Percentiles rank a stretch among this genome's conserved stretches.
phyloP scores from a whole-genome alignment of 768 basidiomycete species.

The Inosperma sp. region DNA sequence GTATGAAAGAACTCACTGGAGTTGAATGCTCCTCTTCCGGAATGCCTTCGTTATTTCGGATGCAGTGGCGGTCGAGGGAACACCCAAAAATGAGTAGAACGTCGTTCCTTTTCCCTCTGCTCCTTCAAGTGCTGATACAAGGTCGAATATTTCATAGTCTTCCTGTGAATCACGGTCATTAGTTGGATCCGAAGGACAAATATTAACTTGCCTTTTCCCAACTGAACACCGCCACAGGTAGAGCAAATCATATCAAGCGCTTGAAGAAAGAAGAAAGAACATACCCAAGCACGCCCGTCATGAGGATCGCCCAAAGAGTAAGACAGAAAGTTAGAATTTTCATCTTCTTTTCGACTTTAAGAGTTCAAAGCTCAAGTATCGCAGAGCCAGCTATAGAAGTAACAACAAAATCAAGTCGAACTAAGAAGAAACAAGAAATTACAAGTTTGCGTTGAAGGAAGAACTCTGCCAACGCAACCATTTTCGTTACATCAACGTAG shows the following conservation, averaged over 20 bases:
- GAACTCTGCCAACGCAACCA: too few relatives aligned
- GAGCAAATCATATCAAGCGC: slow-evolving; percentile 2
- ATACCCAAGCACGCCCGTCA: slow-evolving; percentile 55
- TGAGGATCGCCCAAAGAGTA: slow-evolving; percentile 48
- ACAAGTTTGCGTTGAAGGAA: too few relatives aligned
- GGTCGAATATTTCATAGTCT: slow-evolving; percentile 95
- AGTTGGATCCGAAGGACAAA: slow-evolving; percentile 1
- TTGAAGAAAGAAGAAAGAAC: slow-evolving; percentile 25
- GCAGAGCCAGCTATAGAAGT: not conserved
- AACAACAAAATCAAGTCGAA: too few relatives aligned
- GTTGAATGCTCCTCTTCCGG: slow-evolving; percentile 80
- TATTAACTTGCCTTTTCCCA: slow-evolving; percentile 65
- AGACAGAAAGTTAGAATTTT: slow-evolving; percentile 33
- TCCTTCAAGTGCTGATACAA: slow-evolving; percentile 74
- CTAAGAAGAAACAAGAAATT: too few relatives aligned
- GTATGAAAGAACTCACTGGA: slow-evolving; percentile 62
- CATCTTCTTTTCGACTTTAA: not conserved
- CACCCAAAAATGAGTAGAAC: slow-evolving; percentile 92
- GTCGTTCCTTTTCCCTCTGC: slow-evolving; percentile 92
- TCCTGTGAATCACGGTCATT: slow-evolving; percentile 48
- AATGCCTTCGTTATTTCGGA: slow-evolving; percentile 86
- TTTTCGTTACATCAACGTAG: too few relatives aligned
- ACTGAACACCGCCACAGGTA: slow-evolving; percentile 30
- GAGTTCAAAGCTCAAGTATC: not conserved
- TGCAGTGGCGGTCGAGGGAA: slow-evolving; percentile 67